Evolutionary conservation across 1,284 basidiomycete species (phyloP), one percentile per base, ranked within the genome.

Genomic region (Tilletia setariae): DNA sequence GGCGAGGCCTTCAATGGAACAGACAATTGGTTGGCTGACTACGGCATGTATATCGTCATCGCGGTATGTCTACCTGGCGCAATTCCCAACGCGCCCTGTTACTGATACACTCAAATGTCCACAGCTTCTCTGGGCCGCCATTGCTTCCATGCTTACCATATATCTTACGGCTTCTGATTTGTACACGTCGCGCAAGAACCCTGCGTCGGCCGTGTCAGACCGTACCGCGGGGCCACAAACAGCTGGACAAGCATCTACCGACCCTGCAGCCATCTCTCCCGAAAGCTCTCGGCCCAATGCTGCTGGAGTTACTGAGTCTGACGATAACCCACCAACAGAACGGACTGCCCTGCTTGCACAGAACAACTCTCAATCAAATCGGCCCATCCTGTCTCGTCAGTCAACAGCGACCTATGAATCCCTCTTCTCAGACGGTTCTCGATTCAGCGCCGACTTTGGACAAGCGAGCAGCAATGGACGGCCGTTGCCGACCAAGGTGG

Each of bases 71-170:
- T 40, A 4, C 11, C 35, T 40, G 6, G 35, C 35, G 35, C 35
- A 11, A 40, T 40, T 40, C 35, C n/a, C n/a, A n/a, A n/a, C n/a
- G n/a, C n/a, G n/a, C n/a, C n/a, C n/a, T n/a, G n/a, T n/a, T n/a
- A n/a, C n/a, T n/a, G n/a, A n/a, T n/a, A n/a, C n/a, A n/a, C n/a
- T n/a, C n/a, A n/a, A n/a, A n/a, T n/a, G n/a, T n/a, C n/a, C n/a
- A n/a, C n/a, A 64, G 59, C 49, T 68, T 15, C 44, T 74, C 42
- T 79, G 76, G 77, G 76, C 77, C 6, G 71, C 73, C 21, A 75
- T 77, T 40, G 77, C 77, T 53, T 90, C 88, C 30, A 81, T 91
- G 40, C 86, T 98, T 68, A 98, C 95, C 0, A 87, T 97, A 76
- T 86, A 90, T 74, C 85, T 98, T 25, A 94, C 94, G 1, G 89